These are phyloP conservation scores for Pholiota molesta DNA, from an alignment of 768 basidiomycete genomes.

Conservation along the genomic window DNA sequence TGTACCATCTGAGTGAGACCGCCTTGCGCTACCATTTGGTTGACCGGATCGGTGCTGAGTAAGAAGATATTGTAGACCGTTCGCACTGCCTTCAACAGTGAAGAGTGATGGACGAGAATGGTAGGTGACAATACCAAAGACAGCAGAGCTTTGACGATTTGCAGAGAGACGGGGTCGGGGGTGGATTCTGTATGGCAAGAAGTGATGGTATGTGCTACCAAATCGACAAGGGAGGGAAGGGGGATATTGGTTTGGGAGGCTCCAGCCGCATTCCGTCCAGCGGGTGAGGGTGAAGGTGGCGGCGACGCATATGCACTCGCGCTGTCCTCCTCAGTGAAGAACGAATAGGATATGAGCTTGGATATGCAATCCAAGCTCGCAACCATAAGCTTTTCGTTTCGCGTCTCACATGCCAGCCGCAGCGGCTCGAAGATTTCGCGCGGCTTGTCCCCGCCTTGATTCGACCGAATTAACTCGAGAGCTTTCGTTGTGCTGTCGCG, in stretches of 20 bases:
- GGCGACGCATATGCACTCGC: constrained; percentile 55
- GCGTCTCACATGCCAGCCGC: constrained; percentile 93
- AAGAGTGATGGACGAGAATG: constrained; percentile 92
- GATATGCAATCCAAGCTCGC: constrained; percentile 97
- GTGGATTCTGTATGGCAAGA: constrained; percentile 88
- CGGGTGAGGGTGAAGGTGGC: constrained; percentile 69
- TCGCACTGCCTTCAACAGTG: constrained; percentile 92
- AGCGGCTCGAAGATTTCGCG: constrained; percentile 96
- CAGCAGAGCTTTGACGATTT: constrained; percentile 95
- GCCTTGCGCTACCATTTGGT: constrained; percentile 98
- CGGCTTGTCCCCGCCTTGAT: constrained; percentile 75
- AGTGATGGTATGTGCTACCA: constrained; percentile 94
- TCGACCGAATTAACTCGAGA: constrained; percentile 77
- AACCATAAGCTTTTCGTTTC: constrained; percentile 92
- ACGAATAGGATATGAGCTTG: constrained; percentile 96
- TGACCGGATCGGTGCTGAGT: constrained; percentile 85
- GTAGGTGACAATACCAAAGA: constrained; percentile 86
- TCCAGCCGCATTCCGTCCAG: constrained; percentile 41
- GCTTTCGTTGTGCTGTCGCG: constrained; percentile 84
- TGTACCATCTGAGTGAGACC: constrained; percentile 98
- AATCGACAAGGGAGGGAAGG: constrained; percentile 82
- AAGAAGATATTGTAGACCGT: constrained; percentile 99
- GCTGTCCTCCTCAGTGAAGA: constrained; percentile 77
- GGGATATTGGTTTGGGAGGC: constrained; percentile 53
- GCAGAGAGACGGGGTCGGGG: constrained; percentile 89